phyloP scores from a whole-genome alignment of 805 yeast genomes.

The Wickerhamomyces chaumierensis region DNA sequence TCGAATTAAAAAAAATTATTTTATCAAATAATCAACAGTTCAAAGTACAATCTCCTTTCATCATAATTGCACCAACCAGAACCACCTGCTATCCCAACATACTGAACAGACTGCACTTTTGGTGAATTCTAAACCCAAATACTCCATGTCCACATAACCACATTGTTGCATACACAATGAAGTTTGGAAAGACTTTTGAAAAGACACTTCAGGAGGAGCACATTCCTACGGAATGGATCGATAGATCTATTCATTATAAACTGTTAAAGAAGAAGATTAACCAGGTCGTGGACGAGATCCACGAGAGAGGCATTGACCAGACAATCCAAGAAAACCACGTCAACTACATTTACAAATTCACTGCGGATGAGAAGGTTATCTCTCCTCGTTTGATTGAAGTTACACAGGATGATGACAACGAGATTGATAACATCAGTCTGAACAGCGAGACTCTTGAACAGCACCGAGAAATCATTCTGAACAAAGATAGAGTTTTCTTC shows the following conservation, averaged over 20 bases:
- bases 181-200: slow-evolving; percentile 65
- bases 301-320: slow-evolving; percentile 42
- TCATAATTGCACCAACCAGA: no score
- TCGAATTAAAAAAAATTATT: no score
- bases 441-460: not conserved
- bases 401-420: slow-evolving; percentile 6
- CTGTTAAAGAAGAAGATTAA: slow-evolving; percentile 56
- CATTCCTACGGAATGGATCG: slow-evolving; percentile 58
- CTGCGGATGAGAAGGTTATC: slow-evolving; percentile 3
- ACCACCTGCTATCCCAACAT: no score
- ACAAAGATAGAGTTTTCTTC: slow-evolving; percentile 11
- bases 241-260: slow-evolving; percentile 62
- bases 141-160: no score
- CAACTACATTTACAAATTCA: slow-evolving; percentile 12
- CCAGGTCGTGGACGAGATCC: slow-evolving; percentile 52
- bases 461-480: slow-evolving; percentile 3
- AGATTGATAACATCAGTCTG: slow-evolving; percentile 1
- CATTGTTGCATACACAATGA: slow-evolving; percentile 42
- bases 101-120: no score
- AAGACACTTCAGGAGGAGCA: slow-evolving; percentile 48
- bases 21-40: no score
- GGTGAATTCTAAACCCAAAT: no score
- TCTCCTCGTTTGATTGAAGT: slow-evolving; percentile 2
- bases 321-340: slow-evolving; percentile 18
- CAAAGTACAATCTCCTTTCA: no score